Conservation (phyloP, 2,329 filamentous ascomycete species). For the Epichloe uncinata region DNA sequence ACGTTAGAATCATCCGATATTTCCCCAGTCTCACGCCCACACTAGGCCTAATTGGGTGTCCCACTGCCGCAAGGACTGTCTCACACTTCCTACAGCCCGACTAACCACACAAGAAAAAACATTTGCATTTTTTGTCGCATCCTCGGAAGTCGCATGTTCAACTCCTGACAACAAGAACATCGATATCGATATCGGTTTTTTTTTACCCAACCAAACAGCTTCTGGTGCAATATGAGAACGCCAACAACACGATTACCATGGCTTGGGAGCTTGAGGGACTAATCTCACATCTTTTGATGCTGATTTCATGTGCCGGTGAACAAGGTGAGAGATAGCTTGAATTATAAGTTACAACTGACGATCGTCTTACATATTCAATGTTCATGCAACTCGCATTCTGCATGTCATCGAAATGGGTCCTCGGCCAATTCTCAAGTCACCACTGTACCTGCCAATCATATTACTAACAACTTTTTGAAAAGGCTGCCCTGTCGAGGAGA, state of each 20-base stretch:
- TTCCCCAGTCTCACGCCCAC: too few species aligned
- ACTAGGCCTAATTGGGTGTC: too few species aligned
- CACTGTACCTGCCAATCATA: not conserved
- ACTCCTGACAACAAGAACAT: slow-evolving; percentile 3
- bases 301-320: slow-evolving; percentile 25
- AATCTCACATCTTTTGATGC: slow-evolving; percentile 22
- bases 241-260: slow-evolving; percentile 14
- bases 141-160: slow-evolving; percentile 8
- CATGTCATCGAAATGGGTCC: not conserved
- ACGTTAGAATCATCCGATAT: too few species aligned
- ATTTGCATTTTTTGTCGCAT: not conserved
- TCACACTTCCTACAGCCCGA: too few species aligned
- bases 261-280: slow-evolving; percentile 25
- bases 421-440: not conserved
- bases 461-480: not conserved
- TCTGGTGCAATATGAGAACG: slow-evolving; percentile 14
- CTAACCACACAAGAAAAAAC: not conserved
- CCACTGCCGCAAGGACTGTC: too few species aligned
- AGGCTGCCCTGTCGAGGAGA: slow-evolving; percentile 21
- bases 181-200: not conserved
- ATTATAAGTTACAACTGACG: not conserved
- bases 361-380: not conserved
- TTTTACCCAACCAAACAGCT: not conserved
- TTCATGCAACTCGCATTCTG: not conserved
- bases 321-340: slow-evolving; percentile 18